Conservation (phyloP, 495 filamentous ascomycete genomes). For the Sabuloglossum arenarium region DNA sequence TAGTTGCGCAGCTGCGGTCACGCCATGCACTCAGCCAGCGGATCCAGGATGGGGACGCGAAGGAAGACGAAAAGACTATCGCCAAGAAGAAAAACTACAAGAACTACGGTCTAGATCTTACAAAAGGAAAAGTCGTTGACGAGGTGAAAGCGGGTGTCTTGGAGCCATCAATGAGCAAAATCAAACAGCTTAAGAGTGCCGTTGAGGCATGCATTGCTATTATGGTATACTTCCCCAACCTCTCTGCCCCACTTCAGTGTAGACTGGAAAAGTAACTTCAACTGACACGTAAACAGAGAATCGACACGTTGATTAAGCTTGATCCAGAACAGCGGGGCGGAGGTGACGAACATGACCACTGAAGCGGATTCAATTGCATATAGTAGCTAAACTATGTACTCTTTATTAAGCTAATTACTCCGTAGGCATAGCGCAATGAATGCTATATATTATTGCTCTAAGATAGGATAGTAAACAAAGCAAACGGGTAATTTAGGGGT, state of each 20-base stretch:
- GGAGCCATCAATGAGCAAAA: constrained; percentile 96
- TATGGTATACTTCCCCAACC: constrained; percentile 32
- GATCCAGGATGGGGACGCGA: constrained; percentile 58
- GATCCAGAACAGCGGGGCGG: constrained; percentile 66
- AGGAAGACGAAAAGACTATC: constrained; percentile 67
- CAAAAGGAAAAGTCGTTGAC: constrained; percentile 79
- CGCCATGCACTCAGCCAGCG: constrained; percentile 88
- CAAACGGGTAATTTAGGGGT: too few species aligned
- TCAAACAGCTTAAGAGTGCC: constrained; percentile 93
- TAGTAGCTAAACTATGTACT: neutral
- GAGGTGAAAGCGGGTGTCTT: constrained; percentile 85
- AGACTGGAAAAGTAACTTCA: neutral
- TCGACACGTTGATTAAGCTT: constrained; percentile 96
- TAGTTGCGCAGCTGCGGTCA: constrained; percentile 86
- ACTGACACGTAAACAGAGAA: constrained; percentile 25
- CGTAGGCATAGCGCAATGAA: neutral
- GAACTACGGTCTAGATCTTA: constrained; percentile 89
- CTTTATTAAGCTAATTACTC: neutral
- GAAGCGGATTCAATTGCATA: neutral
- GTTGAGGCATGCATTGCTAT: constrained; percentile 98
- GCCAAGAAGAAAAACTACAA: constrained; percentile 92
- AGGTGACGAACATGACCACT: constrained; percentile 59
- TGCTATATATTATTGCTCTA: too few species aligned
- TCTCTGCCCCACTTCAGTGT: neutral
- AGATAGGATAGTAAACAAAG: too few species aligned